A percentile compares a stretch with the other conserved stretches of the same genome.
Evolutionary conservation across 1,284 basidiomycete genomes (phyloP).

Genomic region (Exsudoporus floridanus): DNA sequence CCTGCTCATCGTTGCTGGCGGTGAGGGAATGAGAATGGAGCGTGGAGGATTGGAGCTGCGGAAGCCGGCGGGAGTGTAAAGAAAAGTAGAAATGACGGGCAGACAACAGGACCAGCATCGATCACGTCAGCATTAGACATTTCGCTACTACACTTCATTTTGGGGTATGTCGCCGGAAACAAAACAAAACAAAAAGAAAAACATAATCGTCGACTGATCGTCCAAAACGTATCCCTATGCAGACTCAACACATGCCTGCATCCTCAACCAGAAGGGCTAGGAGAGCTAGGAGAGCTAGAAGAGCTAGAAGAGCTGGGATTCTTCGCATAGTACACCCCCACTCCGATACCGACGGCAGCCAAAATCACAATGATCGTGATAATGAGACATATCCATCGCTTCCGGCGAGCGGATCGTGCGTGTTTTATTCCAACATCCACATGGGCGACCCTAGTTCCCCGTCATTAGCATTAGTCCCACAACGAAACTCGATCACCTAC

Average conservation of each 20-base stretch:
- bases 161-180: constrained; percentile 2
- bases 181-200: background rate
- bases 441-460: constrained; percentile 50
- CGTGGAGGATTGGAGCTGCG: background rate
- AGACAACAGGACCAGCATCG: constrained; percentile 14
- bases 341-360: constrained; percentile 28
- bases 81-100: constrained; percentile 21
- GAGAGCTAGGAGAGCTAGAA: background rate
- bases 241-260: background rate
- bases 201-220: no score
- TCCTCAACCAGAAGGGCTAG: constrained; percentile 3
- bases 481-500: constrained; percentile 43
- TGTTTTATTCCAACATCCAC: constrained; percentile 73
- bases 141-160: background rate
- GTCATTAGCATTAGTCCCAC: background rate
- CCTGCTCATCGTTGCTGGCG: constrained; percentile 27
- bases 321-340: constrained; percentile 33
- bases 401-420: constrained; percentile 70
- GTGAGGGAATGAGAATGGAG: background rate
- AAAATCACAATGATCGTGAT: constrained; percentile 31
- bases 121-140: constrained; percentile 28
- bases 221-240: no score
- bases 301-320: background rate
- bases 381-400: constrained; percentile 77
- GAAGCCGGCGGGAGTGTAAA: background rate